Percentiles rank a stretch among this genome's conserved stretches.
Conservation (phyloP, 169 alveolate genomes). For the Babesia ovis region DNA sequence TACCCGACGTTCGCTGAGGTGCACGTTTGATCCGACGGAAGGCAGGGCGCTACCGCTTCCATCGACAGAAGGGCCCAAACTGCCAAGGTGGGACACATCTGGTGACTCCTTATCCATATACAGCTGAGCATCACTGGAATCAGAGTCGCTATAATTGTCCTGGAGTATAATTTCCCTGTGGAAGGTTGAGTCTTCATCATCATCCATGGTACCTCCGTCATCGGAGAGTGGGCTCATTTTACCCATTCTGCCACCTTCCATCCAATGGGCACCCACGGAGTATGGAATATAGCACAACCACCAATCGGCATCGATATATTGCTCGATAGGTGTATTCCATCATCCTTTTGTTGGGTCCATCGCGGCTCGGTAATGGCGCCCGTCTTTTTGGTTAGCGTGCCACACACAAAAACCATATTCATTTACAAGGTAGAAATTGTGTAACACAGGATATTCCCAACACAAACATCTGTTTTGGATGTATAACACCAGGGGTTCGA, state of each 20-base stretch:
- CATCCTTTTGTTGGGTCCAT: constrained; percentile 2
- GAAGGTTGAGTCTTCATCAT: constrained; percentile 36
- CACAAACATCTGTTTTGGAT: too few relatives aligned
- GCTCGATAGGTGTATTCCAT: too few relatives aligned
- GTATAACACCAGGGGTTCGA: too few relatives aligned
- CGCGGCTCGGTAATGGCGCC: not conserved
- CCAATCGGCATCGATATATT: too few relatives aligned
- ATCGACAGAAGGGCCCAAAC: not conserved
- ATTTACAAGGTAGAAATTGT: too few relatives aligned
- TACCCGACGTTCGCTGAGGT: not conserved
- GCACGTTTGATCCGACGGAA: not conserved
- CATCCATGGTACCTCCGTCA: constrained; percentile 13
- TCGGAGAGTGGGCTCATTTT: constrained; percentile 38
- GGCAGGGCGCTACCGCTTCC: not conserved
- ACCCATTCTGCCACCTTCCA: not conserved
- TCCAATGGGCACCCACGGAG: too few relatives aligned
- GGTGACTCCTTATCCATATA: not conserved
- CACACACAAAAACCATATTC: constrained; percentile 20
- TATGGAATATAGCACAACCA: too few relatives aligned
- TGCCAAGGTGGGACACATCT: not conserved
- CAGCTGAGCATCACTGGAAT: not conserved
- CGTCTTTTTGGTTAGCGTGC: not conserved
- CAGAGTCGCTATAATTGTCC: constrained; percentile 26
- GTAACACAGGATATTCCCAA: too few relatives aligned
- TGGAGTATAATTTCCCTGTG: constrained; percentile 33